phyloP scores from a whole-genome alignment of 768 basidiomycete species.

The Boletus vermiculosoides region DNA sequence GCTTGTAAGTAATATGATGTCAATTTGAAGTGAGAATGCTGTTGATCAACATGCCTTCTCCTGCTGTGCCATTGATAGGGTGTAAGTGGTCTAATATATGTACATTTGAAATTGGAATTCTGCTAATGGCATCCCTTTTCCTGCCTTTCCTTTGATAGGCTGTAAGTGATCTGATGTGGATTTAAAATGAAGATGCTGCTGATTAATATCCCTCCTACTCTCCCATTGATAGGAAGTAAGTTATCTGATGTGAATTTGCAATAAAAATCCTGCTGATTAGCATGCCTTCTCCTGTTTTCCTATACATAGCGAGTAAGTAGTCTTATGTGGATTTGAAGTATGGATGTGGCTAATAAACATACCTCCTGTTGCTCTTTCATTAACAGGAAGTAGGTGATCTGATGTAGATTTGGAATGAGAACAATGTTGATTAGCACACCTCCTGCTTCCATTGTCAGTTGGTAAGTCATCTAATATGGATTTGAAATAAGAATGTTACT shows the following conservation, averaged over 20 bases:
- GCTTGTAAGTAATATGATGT: neutral
- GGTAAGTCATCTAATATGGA: neutral
- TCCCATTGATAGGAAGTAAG: no score
- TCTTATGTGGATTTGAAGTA: no score
- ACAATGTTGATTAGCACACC: neutral
- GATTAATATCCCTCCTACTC: no score
- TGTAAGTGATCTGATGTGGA: no score
- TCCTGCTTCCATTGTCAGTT: neutral
- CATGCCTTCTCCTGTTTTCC: no score
- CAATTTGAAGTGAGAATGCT: neutral
- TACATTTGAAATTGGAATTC: neutral
- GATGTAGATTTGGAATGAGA: neutral
- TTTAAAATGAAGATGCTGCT: no score
- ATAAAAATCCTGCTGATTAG: no score
- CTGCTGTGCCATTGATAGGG: neutral
- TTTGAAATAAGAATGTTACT: neutral
- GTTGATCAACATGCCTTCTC: neutral
- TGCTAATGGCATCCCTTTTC: neutral
- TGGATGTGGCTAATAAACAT: fast-evolving
- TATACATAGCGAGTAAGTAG: no score
- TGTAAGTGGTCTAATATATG: neutral
- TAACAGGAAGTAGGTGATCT: neutral
- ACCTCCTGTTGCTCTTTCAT: neutral
- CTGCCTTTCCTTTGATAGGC: neutral
- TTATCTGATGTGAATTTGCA: no score